phyloP scores from a whole-genome alignment of 768 basidiomycete species.

The Tulasnella sp. region DNA sequence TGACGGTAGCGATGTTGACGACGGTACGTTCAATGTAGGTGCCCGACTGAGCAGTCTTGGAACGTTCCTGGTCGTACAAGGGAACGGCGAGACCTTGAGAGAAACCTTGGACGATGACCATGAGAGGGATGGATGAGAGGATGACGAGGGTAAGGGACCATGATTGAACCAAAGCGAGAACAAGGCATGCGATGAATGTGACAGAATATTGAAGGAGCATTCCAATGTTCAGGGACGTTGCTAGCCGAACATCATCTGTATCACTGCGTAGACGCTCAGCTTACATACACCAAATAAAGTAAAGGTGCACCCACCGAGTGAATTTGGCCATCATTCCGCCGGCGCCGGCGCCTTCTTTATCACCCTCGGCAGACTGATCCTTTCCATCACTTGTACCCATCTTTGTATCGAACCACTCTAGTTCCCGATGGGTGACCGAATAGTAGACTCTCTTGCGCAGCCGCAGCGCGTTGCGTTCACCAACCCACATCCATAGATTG shows the following conservation, averaged over 20 bases:
- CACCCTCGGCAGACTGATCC: conserved; percentile 29
- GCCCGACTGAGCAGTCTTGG: conserved; percentile 54
- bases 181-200: conserved; percentile 63
- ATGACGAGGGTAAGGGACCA: conserved; percentile 83
- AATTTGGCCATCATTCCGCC: conserved; percentile 92
- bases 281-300: conserved; percentile 8
- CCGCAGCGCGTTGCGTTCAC: conserved; percentile 61
- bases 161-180: conserved; percentile 69
- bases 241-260: conserved; percentile 84
- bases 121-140: conserved; percentile 73
- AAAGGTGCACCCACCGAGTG: conserved; percentile 41
- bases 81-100: conserved; percentile 60
- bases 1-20: conserved; percentile 69
- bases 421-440: conserved; percentile 52
- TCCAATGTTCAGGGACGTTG: conserved; percentile 67
- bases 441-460: conserved; percentile 56
- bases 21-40: conserved; percentile 68
- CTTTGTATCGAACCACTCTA: conserved; percentile 86
- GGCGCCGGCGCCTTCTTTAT: conserved; percentile 51
- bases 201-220: conserved; percentile 67
- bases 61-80: conserved; percentile 52
- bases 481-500: conserved; percentile 74
- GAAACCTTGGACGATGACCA: conserved; percentile 60
- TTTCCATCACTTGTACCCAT: conserved; percentile 44
- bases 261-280: conserved; percentile 40